phyloP scores from a whole-genome alignment of 805 yeast genomes.

The Candida coquimbonensis region DNA sequence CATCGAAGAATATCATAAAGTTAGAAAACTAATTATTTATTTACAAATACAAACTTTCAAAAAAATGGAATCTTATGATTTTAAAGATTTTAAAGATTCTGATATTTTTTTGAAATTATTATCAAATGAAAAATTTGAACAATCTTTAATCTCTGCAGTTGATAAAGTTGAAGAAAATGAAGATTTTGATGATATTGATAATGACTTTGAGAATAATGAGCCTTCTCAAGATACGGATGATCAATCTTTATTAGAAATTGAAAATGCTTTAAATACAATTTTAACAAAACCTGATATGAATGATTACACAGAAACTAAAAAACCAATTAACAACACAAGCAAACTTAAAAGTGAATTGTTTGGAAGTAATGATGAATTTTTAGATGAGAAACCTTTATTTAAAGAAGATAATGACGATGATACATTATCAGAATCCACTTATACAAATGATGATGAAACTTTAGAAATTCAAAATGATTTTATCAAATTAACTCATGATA shows the following conservation, averaged over 20 bases:
- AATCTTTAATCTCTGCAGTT: conserved; percentile 22
- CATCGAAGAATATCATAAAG: conserved; percentile 35
- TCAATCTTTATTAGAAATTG: conserved; percentile 24
- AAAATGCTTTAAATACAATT: conserved; percentile 26
- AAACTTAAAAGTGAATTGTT: conserved; percentile 19
- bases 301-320: not conserved
- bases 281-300: conserved; percentile 16
- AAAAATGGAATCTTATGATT: conserved; percentile 45
- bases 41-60: conserved; percentile 49
- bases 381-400: conserved; percentile 20
- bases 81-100: conserved; percentile 55
- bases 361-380: conserved; percentile 17
- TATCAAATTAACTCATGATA: conserved; percentile 62
- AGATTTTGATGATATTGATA: not conserved
- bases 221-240: not conserved
- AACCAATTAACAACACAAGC: not conserved
- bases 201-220: not conserved
- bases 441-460: conserved; percentile 5
- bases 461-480: conserved; percentile 30
- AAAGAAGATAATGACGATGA: conserved; percentile 13
- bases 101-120: conserved; percentile 46
- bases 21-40: conserved; percentile 52
- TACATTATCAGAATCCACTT: not conserved
- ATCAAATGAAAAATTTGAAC: conserved; percentile 34
- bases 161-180: conserved; percentile 11